phyloP scores from a whole-genome alignment of 2,329 filamentous ascomycete species.

The Ophiocordyceps camponoti-floridani region DNA sequence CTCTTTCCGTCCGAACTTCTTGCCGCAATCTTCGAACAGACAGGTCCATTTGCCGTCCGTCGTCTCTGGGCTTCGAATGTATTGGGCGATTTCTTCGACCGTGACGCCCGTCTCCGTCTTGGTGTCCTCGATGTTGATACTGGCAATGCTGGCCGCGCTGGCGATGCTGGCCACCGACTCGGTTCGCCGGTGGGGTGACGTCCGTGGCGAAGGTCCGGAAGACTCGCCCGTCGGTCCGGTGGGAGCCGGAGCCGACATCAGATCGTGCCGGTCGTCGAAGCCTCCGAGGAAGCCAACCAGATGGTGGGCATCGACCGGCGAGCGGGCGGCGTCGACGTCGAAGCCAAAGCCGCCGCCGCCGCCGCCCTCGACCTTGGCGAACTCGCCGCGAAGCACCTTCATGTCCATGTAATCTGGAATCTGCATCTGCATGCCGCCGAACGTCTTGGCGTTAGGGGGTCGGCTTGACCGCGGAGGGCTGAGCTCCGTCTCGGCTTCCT shows the following conservation, averaged over 20 bases:
- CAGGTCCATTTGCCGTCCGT: constrained; percentile 67
- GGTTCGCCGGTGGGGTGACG: constrained; percentile 31
- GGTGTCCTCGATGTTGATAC: constrained; percentile 46
- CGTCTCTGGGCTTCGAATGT: constrained; percentile 54
- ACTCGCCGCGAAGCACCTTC: constrained; percentile 26
- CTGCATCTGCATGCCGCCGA: constrained; percentile 34
- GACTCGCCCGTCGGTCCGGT: constrained; percentile 2
- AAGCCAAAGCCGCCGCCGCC: constrained; percentile 9
- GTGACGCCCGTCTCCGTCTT: constrained; percentile 71
- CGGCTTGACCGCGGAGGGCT: constrained; percentile 36
- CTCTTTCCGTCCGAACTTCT: constrained; percentile 90
- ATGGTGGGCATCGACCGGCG: constrained; percentile 33
- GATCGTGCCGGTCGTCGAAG: constrained; percentile 25
- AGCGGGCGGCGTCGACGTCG: constrained; percentile 20
- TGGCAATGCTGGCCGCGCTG: constrained; percentile 40
- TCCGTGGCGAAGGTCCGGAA: constrained; percentile 6
- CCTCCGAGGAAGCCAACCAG: constrained; percentile 22
- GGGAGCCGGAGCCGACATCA: constrained; percentile 9
- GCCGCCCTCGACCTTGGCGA: constrained; percentile 18
- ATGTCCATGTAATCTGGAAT: constrained; percentile 38
- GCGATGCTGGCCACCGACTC: constrained; percentile 40
- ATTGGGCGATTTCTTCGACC: constrained; percentile 63
- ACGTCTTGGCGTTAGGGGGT: constrained; percentile 24
- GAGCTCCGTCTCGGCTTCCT: constrained; percentile 34
- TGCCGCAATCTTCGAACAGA: constrained; percentile 61